phyloP scores from a whole-genome alignment of 495 filamentous ascomycete species.

The Daldinia concentrica region DNA sequence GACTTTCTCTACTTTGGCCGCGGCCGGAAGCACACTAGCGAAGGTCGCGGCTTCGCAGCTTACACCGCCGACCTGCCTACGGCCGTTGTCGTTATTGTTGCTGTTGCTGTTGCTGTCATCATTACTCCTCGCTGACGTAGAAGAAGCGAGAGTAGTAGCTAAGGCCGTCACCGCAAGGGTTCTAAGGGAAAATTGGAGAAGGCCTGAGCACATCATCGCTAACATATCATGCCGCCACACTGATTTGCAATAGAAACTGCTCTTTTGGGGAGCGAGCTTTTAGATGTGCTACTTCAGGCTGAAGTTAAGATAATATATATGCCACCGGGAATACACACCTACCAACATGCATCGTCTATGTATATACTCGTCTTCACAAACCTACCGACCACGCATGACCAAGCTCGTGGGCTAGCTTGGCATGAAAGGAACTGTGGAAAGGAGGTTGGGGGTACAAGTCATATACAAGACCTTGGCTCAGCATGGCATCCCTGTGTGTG shows the following conservation, averaged over 20 bases:
- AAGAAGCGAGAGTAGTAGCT: conserved; percentile 11
- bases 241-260: conserved; percentile 27
- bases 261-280: conserved; percentile 24
- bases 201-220: conserved; percentile 35
- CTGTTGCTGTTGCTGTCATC: neutral
- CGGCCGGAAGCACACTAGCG: conserved; percentile 35
- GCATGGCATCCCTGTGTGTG: conserved; percentile 19
- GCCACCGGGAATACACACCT: conserved; percentile 12
- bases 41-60: conserved; percentile 42
- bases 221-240: conserved; percentile 19
- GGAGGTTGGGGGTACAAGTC: conserved; percentile 30
- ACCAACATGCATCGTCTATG: neutral
- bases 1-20: conserved; percentile 47
- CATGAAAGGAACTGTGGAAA: neutral
- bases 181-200: conserved; percentile 33
- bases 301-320: conserved; percentile 35
- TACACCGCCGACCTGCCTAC: conserved; percentile 8
- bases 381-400: conserved; percentile 16
- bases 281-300: conserved; percentile 26
- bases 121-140: conserved; percentile 13
- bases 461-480: conserved; percentile 6
- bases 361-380: conserved; percentile 1
- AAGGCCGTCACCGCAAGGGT: conserved; percentile 21
- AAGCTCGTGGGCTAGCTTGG: conserved; percentile 19
- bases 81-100: neutral